Conservation (phyloP, 805 yeast genomes). For the Starmerella roubikii region DNA sequence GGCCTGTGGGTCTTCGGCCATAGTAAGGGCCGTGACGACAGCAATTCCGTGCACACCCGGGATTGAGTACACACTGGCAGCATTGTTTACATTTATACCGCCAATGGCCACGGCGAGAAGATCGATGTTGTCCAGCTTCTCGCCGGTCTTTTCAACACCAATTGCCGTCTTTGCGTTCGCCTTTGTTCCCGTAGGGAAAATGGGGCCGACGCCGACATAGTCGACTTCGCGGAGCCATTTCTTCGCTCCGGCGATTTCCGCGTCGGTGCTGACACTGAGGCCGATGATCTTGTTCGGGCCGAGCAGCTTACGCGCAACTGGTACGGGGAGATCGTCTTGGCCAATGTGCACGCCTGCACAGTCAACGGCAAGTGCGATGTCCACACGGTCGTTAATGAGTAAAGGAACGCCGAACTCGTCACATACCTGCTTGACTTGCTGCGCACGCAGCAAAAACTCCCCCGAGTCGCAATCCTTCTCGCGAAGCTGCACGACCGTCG, state of each 20-base stretch:
- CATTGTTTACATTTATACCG: slow-evolving; percentile 30
- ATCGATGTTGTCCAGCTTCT: slow-evolving; percentile 64
- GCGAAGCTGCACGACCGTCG: slow-evolving; percentile 67
- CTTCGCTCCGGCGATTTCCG: slow-evolving; percentile 34
- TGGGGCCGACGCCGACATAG: slow-evolving; percentile 70
- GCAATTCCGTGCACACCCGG: slow-evolving; percentile 70
- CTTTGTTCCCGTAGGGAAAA: slow-evolving; percentile 64
- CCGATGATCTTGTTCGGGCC: slow-evolving; percentile 73
- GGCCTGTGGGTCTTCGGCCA: slow-evolving; percentile 24
- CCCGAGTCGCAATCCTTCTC: slow-evolving; percentile 62
- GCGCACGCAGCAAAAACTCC: slow-evolving; percentile 51
- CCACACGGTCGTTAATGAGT: slow-evolving; percentile 74
- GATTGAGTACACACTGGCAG: slow-evolving; percentile 6
- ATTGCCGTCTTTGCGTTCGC: slow-evolving; percentile 41
- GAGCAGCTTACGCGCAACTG: slow-evolving; percentile 43
- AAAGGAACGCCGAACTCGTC: slow-evolving; percentile 50
- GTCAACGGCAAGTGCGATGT: slow-evolving; percentile 75
- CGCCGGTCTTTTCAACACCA: slow-evolving; percentile 56
- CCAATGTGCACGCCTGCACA: slow-evolving; percentile 93
- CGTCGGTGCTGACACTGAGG: slow-evolving; percentile 49
- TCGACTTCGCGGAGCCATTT: slow-evolving; percentile 28
- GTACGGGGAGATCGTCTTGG: slow-evolving; percentile 67
- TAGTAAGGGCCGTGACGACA: slow-evolving; percentile 77
- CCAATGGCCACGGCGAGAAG: slow-evolving; percentile 47
- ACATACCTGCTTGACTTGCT: slow-evolving; percentile 48